phyloP scores from a whole-genome alignment of 176 grass and related monocot genomes.

The Lolium rigidum region DNA sequence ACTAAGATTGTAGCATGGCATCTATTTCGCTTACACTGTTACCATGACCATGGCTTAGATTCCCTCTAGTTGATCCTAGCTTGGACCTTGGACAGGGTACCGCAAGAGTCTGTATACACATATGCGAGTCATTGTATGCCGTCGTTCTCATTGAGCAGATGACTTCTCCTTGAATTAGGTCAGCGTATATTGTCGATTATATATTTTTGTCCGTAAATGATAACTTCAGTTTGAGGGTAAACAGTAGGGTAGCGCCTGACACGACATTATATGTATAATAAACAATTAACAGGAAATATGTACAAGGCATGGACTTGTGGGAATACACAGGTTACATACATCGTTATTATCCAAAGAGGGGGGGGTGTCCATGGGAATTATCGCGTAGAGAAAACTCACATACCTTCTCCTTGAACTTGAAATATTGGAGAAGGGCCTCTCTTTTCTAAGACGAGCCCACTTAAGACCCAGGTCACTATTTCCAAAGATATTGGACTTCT shows the following conservation, averaged over 20 bases:
- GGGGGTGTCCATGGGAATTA: not conserved
- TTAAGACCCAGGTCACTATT: not conserved
- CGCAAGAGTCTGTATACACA: not conserved
- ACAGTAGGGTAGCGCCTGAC: not conserved
- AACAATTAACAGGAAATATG: not conserved
- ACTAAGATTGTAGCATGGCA: not conserved
- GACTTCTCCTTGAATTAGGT: not conserved
- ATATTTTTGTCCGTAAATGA: constrained; percentile 18
- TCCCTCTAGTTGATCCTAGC: not conserved
- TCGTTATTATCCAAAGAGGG: not conserved
- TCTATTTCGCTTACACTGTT: not conserved
- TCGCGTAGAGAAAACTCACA: not conserved
- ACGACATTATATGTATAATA: not conserved
- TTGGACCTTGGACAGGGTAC: not conserved
- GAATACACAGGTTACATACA: not conserved
- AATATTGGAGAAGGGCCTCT: not conserved
- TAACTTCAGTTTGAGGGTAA: not conserved
- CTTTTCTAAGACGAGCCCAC: not conserved
- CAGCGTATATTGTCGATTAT: not conserved
- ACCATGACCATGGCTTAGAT: not conserved
- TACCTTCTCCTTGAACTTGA: not conserved
- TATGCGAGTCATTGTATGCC: not conserved
- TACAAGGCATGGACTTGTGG: not conserved
- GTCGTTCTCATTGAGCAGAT: not conserved
- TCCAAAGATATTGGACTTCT: not conserved